Conservation (phyloP, 2,329 filamentous ascomycete genomes). For the Xylariaceae sp. region DNA sequence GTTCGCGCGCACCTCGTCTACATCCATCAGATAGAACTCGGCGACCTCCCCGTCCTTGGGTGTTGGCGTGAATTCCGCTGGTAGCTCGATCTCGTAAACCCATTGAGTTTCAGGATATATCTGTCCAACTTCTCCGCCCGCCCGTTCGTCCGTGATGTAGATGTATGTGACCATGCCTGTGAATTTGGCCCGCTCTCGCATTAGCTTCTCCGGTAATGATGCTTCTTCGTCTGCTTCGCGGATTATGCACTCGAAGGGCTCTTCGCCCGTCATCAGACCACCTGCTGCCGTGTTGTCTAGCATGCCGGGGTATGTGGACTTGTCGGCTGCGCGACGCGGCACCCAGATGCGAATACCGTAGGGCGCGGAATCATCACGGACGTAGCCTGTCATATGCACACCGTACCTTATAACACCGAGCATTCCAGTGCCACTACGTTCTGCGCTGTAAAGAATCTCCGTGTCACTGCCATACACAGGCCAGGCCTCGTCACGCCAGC, state of each 20-base stretch:
- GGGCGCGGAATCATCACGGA: slow-evolving; percentile 43
- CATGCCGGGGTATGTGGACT: slow-evolving; percentile 88
- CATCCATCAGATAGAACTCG: slow-evolving; percentile 72
- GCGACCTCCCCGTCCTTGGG: slow-evolving; percentile 90
- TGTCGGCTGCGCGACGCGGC: slow-evolving; percentile 69
- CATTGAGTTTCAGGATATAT: slow-evolving; percentile 91
- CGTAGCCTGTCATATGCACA: slow-evolving; percentile 76
- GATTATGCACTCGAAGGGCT: slow-evolving; percentile 76
- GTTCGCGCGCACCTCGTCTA: slow-evolving; percentile 71
- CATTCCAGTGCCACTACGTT: slow-evolving; percentile 70
- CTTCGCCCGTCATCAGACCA: slow-evolving; percentile 78
- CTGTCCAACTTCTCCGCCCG: slow-evolving; percentile 77
- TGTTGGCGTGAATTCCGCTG: slow-evolving; percentile 62
- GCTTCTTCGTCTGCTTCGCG: slow-evolving; percentile 90
- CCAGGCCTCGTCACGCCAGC: slow-evolving; percentile 81
- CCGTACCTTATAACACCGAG: slow-evolving; percentile 78
- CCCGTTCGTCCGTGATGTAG: slow-evolving; percentile 70
- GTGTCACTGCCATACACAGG: slow-evolving; percentile 69
- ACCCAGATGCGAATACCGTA: slow-evolving; percentile 78
- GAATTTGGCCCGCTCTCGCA: slow-evolving; percentile 57
- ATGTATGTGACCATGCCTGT: slow-evolving; percentile 80
- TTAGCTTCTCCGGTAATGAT: slow-evolving; percentile 66
- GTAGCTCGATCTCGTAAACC: slow-evolving; percentile 83
- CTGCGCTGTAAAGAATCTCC: slow-evolving; percentile 68
- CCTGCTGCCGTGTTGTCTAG: slow-evolving; percentile 90